These are phyloP conservation scores for Angophora floribunda DNA, from an alignment of 345 rosid species.

Conservation along the genomic window DNA sequence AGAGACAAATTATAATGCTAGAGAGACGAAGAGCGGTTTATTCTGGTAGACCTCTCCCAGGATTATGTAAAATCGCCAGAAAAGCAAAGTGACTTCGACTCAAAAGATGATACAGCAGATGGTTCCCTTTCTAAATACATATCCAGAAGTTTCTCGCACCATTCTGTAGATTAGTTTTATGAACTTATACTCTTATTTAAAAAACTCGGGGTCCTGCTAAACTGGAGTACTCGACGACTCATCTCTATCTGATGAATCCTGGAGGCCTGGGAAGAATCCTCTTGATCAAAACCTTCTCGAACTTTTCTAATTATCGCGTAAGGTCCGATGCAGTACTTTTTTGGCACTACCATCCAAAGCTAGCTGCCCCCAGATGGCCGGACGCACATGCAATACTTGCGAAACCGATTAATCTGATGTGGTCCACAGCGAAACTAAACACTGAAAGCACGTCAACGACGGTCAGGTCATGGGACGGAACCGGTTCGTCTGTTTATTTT, in stretches of 20 bases:
- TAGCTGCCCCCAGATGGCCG: not conserved
- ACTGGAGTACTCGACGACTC: not conserved
- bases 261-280: not conserved
- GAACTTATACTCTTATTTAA: not conserved
- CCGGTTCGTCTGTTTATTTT: not conserved
- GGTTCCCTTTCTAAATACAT: not conserved
- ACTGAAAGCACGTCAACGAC: not conserved
- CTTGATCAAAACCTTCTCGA: not conserved
- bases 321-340: not conserved
- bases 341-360: not conserved
- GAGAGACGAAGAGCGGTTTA: not conserved
- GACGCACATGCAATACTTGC: not conserved
- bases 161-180: not conserved
- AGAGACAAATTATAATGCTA: not conserved
- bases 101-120: not conserved
- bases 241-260: not conserved
- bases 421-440: not conserved
- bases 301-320: not conserved
- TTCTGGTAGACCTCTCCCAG: not conserved
- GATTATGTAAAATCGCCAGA: not conserved
- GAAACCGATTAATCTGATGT: not conserved
- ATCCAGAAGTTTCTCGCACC: not conserved
- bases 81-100: not conserved
- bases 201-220: not conserved
- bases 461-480: not conserved